These are phyloP conservation scores for Mycothermus thermophilus DNA, from an alignment of 495 filamentous ascomycete genomes.

Conservation along the genomic window DNA sequence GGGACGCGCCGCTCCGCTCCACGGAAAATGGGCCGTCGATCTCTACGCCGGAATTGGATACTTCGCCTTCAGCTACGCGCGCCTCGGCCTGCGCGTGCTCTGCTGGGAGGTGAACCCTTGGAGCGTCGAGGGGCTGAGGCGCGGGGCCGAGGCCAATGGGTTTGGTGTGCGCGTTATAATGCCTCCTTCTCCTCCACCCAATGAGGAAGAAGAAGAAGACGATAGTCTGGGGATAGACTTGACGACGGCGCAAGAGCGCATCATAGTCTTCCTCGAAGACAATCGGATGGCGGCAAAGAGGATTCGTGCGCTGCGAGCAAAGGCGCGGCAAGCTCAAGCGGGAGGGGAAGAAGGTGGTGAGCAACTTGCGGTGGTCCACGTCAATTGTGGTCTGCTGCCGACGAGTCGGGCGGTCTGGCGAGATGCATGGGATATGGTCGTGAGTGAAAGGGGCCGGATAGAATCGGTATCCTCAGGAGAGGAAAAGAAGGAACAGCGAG, in stretches of 20 bases:
- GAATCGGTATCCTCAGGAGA: too few relatives aligned
- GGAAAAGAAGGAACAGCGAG: neutral
- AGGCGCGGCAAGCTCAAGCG: constrained; percentile 9
- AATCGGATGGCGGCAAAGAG: constrained; percentile 44
- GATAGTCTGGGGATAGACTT: neutral
- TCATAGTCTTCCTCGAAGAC: constrained; percentile 57
- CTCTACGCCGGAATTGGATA: constrained; percentile 89
- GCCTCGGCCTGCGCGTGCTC: constrained; percentile 58
- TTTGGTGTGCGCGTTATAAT: constrained; percentile 44
- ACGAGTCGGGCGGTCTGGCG: constrained; percentile 52
- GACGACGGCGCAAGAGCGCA: constrained; percentile 21
- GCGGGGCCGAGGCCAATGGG: constrained; percentile 54
- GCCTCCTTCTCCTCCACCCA: neutral
- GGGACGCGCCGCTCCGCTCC: neutral
- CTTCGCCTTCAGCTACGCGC: constrained; percentile 69
- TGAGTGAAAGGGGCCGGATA: constrained; percentile 22
- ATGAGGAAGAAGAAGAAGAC: constrained; percentile 3
- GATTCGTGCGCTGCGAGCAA: constrained; percentile 14
- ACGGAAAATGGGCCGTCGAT: constrained; percentile 47
- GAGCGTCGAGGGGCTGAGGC: constrained; percentile 66
- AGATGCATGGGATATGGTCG: constrained; percentile 38
- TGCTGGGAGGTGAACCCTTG: constrained; percentile 85
- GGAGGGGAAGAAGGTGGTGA: constrained; percentile 17
- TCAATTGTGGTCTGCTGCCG: constrained; percentile 73
- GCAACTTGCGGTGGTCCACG: constrained; percentile 40